Evolutionary conservation across 139 green algal genomes (phyloP).

Genomic region (Volvox reticuliferus): DNA sequence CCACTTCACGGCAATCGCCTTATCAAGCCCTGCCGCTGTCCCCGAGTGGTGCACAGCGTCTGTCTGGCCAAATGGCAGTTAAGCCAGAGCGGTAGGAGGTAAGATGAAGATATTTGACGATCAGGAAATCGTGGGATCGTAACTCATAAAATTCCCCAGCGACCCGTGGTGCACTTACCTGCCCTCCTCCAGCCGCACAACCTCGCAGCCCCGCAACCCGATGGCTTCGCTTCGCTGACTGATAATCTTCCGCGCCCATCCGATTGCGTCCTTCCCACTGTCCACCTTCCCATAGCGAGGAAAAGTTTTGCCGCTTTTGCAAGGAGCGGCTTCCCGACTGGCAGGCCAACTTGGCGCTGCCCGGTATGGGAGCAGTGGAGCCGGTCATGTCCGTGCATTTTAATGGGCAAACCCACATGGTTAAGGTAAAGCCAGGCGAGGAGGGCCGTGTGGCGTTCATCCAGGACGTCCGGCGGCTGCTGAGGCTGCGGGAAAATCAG

Average conservation of each 20-base stretch:
- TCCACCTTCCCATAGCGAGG: constrained; percentile 26
- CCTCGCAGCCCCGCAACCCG: too few relatives aligned
- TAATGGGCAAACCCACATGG: constrained; percentile 46
- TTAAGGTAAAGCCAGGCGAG: constrained; percentile 29
- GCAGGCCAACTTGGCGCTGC: constrained; percentile 35
- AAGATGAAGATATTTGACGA: not conserved
- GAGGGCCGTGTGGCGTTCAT: constrained; percentile 53
- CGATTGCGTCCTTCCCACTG: too few relatives aligned
- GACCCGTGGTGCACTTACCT: too few relatives aligned
- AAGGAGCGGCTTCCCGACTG: constrained; percentile 43
- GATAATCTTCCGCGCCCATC: too few relatives aligned
- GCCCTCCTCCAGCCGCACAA: too few relatives aligned
- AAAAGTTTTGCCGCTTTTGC: constrained; percentile 60
- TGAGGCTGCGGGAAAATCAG: constrained; percentile 45
- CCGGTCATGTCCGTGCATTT: constrained; percentile 59
- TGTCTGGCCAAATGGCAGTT: constrained; percentile 64
- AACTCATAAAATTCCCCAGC: too few relatives aligned
- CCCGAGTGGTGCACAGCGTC: constrained; percentile 34
- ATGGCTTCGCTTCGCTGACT: too few relatives aligned
- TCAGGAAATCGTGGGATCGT: too few relatives aligned
- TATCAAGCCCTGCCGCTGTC: constrained; percentile 54
- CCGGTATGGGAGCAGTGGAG: constrained; percentile 20
- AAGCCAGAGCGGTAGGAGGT: constrained; percentile 42
- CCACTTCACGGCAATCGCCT: constrained; percentile 14
- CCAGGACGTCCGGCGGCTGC: constrained; percentile 49